Evolutionary conservation across 2,329 filamentous ascomycete species (phyloP).

Genomic region (Penicillium sp.): DNA sequence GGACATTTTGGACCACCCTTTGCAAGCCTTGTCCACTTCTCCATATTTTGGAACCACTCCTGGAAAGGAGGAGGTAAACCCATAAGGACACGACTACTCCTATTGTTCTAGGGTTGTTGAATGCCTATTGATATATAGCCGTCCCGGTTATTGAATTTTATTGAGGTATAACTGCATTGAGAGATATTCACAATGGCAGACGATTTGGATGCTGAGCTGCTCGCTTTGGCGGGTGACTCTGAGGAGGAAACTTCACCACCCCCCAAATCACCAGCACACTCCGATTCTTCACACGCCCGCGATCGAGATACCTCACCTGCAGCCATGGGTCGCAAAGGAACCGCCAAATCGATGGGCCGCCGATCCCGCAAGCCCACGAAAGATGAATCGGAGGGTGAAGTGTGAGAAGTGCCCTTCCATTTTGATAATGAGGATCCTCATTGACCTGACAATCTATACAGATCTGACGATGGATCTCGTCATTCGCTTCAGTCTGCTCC

Average conservation of each 20-base stretch:
- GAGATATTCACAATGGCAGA: constrained; percentile 63
- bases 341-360: constrained; percentile 35
- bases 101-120: neutral
- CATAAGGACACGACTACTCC: neutral
- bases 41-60: neutral
- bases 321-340: constrained; percentile 49
- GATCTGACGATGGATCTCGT: constrained; percentile 67
- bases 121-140: neutral
- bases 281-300: constrained; percentile 51
- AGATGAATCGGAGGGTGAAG: constrained; percentile 77
- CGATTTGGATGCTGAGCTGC: constrained; percentile 85
- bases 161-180: constrained; percentile 1
- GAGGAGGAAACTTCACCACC: constrained; percentile 54
- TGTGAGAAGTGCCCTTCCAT: constrained; percentile 57
- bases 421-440: constrained; percentile 10
- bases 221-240: constrained; percentile 77
- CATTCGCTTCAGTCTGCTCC: constrained; percentile 76
- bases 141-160: neutral
- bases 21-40: neutral
- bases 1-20: neutral
- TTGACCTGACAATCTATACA: constrained; percentile 34
- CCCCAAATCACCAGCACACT: constrained; percentile 53
- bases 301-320: constrained; percentile 35
- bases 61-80: neutral
- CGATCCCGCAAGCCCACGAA: constrained; percentile 50